These are phyloP conservation scores for Tuber borchii DNA, from an alignment of 495 filamentous ascomycete species.

Conservation along the genomic window DNA sequence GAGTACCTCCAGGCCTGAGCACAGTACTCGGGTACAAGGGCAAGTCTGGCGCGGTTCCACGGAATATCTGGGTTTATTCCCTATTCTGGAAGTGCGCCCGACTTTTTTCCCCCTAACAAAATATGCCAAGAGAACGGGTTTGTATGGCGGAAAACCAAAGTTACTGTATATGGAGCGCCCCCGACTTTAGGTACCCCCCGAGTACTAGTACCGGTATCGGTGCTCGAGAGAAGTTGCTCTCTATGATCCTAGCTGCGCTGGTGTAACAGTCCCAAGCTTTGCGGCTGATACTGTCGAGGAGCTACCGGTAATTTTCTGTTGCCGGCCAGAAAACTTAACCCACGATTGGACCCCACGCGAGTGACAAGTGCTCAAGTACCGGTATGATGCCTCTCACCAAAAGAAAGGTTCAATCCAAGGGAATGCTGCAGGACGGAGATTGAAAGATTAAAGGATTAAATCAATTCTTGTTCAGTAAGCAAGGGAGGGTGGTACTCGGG, in stretches of 20 bases:
- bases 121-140: too few relatives aligned
- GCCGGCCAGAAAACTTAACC: neutral
- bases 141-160: too few relatives aligned
- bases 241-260: neutral
- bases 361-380: neutral
- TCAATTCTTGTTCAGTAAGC: neutral
- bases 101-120: too few relatives aligned
- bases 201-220: too few relatives aligned
- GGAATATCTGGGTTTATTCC: too few relatives aligned
- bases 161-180: too few relatives aligned
- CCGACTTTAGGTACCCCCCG: too few relatives aligned
- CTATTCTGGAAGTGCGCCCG: too few relatives aligned
- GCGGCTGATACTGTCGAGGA: neutral
- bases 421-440: neutral
- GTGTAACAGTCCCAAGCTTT: neutral
- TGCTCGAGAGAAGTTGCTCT: neutral
- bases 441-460: neutral
- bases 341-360: neutral
- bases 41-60: too few relatives aligned
- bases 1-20: too few relatives aligned
- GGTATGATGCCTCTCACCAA: neutral
- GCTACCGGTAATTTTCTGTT: too few relatives aligned
- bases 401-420: neutral
- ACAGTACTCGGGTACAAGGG: too few relatives aligned
- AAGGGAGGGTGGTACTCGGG: neutral